Evolutionary conservation across 169 alveolate genomes (phyloP).

Genomic region (Babesia gibsoni): DNA sequence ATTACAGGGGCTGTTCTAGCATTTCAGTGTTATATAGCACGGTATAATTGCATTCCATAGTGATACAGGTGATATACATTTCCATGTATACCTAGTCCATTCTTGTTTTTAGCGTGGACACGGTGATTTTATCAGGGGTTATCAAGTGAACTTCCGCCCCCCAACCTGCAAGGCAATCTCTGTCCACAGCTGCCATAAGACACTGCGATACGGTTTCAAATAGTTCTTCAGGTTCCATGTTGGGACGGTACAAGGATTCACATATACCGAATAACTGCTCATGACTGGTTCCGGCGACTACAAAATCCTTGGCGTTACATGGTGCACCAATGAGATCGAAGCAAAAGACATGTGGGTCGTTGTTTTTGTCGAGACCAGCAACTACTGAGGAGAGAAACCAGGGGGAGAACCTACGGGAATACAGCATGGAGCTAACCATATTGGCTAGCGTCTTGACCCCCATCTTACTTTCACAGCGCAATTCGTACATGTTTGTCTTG

Average conservation of each 20-base stretch:
- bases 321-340: conserved; percentile 90
- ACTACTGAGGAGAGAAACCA: conserved; percentile 90
- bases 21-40: too few relatives aligned
- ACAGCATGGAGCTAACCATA: conserved; percentile 86
- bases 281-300: conserved; percentile 92
- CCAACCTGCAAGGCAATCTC: conserved; percentile 97
- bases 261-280: conserved; percentile 95
- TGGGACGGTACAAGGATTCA: conserved; percentile 91
- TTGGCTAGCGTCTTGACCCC: conserved; percentile 85
- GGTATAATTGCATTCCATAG: not conserved
- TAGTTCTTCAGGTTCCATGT: conserved; percentile 86
- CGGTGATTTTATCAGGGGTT: conserved; percentile 52
- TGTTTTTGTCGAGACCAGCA: conserved; percentile 86
- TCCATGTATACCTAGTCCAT: conserved; percentile 48
- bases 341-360: conserved; percentile 84
- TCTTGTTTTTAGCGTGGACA: conserved; percentile 55
- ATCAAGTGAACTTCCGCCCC: conserved; percentile 91
- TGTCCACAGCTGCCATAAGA: conserved; percentile 90
- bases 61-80: too few relatives aligned
- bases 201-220: conserved; percentile 93
- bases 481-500: conserved; percentile 85
- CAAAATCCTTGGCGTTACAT: conserved; percentile 85
- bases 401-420: conserved; percentile 89
- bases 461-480: conserved; percentile 86
- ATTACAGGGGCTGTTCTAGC: too few relatives aligned